Base-by-base conservation (phyloP, 164 flowering plant species). In the Piper longum region DNA sequence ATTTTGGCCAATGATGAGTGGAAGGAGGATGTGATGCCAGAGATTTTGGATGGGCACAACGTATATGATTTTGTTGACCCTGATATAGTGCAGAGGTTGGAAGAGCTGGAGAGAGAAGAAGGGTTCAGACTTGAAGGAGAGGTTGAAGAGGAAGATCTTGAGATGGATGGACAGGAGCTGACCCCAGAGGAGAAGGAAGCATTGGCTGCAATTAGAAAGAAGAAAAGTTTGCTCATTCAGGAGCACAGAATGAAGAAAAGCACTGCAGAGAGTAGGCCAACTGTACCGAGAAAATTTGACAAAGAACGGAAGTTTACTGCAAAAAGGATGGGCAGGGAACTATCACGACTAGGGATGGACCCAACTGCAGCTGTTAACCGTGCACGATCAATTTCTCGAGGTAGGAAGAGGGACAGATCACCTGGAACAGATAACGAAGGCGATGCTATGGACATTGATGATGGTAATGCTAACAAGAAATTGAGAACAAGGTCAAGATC, bases 21-120 rank as follows among this genome's bases (percentile, higher is more conserved):
- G 98, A 91, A 87, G 70, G 86, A 86, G 43, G 91, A 88, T 75
- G 65, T 81, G 8, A 78, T 87, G 78, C 88, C 98, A 9, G 98
- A 91, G 73, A 85, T 91, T 75, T 75, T 88, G n/a, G 90, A 91
- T 70, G 96, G 98, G 18, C 96, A 88, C 73, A 91, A 87, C 64
- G 88, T 91, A 3, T 78, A 69, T 68, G 98, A 91, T 72, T 91
- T 86, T 54, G 66, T 85, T 56, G 95, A 86, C 67, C 80, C 88
- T 51, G 98, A 88, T 76, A 84, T 85, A 64, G 56, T 84, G 59
- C 72, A 65, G 52, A 80, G 91, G 74, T 82, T 85, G 70, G 91
- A 91, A 62, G 98, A 85, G 72, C 70, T 91, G 79, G 96, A 88
- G 76, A 61, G 71, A 43, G 91, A 88, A 67, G 90, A 87, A 69